Evolutionary conservation across 2,329 filamentous ascomycete genomes (phyloP).

Genomic region (Lachnellula cervina): DNA sequence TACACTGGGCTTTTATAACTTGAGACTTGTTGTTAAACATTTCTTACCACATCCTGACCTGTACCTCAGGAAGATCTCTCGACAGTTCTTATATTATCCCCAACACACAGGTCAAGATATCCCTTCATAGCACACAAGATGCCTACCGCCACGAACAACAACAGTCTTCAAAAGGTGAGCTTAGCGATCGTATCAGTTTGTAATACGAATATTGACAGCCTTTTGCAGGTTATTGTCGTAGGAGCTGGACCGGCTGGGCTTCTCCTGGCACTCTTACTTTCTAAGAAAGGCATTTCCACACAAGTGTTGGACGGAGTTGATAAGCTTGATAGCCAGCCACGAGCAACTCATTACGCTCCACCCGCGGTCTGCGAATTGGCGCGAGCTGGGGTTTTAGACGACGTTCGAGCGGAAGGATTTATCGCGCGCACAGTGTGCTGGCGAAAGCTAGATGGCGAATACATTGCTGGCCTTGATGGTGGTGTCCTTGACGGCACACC

Average conservation of each 20-base stretch:
- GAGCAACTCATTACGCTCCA: not conserved
- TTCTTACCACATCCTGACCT: too few relatives aligned
- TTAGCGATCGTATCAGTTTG: too few relatives aligned
- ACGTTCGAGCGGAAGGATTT: not conserved
- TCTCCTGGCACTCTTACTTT: not conserved
- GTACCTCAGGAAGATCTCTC: too few relatives aligned
- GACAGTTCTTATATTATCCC: too few relatives aligned
- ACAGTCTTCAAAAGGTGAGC: too few relatives aligned
- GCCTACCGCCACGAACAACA: too few relatives aligned
- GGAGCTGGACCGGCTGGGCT: conserved; percentile 1
- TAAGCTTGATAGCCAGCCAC: not conserved
- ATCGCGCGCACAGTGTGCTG: not conserved
- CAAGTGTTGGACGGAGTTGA: not conserved
- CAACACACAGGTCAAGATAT: too few relatives aligned
- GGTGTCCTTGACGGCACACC: conserved; percentile 28
- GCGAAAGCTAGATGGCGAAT: not conserved
- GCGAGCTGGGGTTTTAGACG: not conserved
- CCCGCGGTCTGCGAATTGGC: not conserved
- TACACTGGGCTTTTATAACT: too few relatives aligned
- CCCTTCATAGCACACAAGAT: too few relatives aligned
- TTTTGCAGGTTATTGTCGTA: conserved; percentile 4
- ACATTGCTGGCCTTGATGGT: conserved; percentile 15
- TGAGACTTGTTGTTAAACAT: too few relatives aligned
- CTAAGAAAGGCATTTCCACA: not conserved
- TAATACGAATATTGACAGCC: too few relatives aligned